Base-by-base conservation (phyloP, 345 rosid species). In the Mallotus nudiflorus region DNA sequence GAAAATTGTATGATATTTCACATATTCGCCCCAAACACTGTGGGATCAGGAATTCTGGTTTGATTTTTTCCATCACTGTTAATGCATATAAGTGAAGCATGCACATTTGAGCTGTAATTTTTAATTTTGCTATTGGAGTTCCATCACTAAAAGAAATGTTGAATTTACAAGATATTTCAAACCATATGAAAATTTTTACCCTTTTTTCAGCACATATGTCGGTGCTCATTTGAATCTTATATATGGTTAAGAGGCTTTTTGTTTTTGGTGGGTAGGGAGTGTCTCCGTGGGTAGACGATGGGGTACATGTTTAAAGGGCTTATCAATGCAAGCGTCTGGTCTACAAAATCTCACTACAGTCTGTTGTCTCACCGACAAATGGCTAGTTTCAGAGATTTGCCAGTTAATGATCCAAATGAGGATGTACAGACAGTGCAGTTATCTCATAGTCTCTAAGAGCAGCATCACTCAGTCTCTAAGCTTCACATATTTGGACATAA, bases 351-450 rank as follows among this genome's bases (percentile, higher is more conserved):
- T 61, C 3, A 5, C 14, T 50, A 37, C 25, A 42, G 18, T 22
- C 29, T 39, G 27, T 25, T 13, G 27, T 24, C 35, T 50, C 59
- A 62, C 67, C 67, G 74, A 70, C 74, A 70, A 49, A 48, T 10
- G 29, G 19, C 24, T 25, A 35, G 37, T 49, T 60, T n/a, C 67
- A 60, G 65, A n/a, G 48, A 18, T 70, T 69, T 60, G 56, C 42
- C 48, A 18, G 73, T 48, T 46, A 60, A 49, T n/a, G 65, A 18
- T 44, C 55, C 11, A 58, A 45, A 57, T n/a, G 44, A 42, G 45
- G 19, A 49, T 28, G 46, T 35, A 35, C n/a, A 13, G 13, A 9
- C 1, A 49, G 27, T 31, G 9, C 48, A 5, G 28, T 27, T 24
- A 35, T 45, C 40, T 60, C 33, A 61, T 20, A 61, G n/a, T 35